phyloP scores from a whole-genome alignment of 208 protist species.

The Crithidia thermophila region DNA sequence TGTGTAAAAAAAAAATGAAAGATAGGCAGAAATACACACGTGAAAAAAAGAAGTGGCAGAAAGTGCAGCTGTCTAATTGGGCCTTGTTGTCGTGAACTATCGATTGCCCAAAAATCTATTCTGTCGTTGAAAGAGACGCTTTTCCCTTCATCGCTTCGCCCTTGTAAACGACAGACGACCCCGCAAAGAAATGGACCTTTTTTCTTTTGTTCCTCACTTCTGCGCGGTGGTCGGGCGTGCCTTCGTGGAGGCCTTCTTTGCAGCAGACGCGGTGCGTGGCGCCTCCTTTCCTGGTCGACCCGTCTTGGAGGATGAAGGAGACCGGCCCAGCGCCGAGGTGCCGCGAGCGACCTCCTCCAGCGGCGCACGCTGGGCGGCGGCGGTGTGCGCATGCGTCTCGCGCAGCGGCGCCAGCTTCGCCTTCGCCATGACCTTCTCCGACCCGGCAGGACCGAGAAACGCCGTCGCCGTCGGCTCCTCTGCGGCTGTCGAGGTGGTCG shows the following conservation, averaged over 20 bases:
- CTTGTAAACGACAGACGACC: no score
- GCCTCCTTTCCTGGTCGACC: background rate
- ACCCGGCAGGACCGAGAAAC: background rate
- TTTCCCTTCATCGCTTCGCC: no score
- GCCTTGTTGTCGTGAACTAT: no score
- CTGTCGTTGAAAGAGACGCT: no score
- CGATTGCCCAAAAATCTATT: no score
- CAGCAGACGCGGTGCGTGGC: slow-evolving; percentile 5
- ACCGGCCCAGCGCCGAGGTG: slow-evolving; percentile 5
- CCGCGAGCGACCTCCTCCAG: background rate
- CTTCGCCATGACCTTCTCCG: background rate
- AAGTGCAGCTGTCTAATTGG: no score
- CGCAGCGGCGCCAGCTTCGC: slow-evolving; percentile 1
- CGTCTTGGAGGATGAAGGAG: background rate
- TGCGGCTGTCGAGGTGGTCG: no score
- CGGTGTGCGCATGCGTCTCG: slow-evolving; percentile 7
- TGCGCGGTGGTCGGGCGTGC: slow-evolving; percentile 19
- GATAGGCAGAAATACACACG: no score
- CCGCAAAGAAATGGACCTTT: no score
- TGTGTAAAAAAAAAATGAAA: no score
- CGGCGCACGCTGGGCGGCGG: background rate
- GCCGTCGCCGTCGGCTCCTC: background rate
- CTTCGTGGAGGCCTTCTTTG: background rate
- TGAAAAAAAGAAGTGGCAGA: no score
- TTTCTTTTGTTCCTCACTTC: background rate